Base-by-base conservation (phyloP, 495 filamentous ascomycete genomes). In the Penicillium mononematosum region DNA sequence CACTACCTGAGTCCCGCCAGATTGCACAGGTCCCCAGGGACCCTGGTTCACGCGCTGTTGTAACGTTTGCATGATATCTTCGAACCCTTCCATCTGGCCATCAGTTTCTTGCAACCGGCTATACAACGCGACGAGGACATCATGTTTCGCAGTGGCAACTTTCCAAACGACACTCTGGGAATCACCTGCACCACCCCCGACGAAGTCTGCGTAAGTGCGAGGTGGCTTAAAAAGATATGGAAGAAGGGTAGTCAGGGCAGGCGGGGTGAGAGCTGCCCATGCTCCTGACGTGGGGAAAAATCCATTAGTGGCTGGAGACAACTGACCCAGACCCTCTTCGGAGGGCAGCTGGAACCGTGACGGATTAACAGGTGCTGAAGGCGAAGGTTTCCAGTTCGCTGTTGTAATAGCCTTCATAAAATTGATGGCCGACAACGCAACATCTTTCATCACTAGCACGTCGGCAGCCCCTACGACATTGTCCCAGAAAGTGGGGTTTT, bases 211-310 rank as follows among this genome's bases (percentile, higher is more conserved):
- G 45, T 83, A 85, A 3, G 77, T 79, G 25, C 81, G 77, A 12
- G 85, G 77, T 14, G 82, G 83, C 45, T 78, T 79, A 53, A 87
- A 80, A 3, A 88, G 73, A 62, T 81, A 86, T 0, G 83, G 83
- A 5, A 87, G 65, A 5, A 85, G 69, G 12, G 75, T 74, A 1
- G 76, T 77, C 20, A 82, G 61, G 2, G 80, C 77, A 0, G 83
- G 81, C 3, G 78, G 75, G 2, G 76, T 72, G 27, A 85, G 75
- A 16, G 82, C 75, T 27, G 81, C 79, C 67, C 77, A 77, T 14
- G 75, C 64, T 8, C 81, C 81, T 11, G 76, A 74, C 16, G 67
- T 61, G 45, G 79, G 82, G 27, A 80, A 72, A 6, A 67, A 46
- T n/a, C 70, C 71, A 50, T 62, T 70, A 4, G 62, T 56, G 45